Evolutionary conservation across 148 eudicot genomes (phyloP).

Genomic region (Cornus kousa): DNA sequence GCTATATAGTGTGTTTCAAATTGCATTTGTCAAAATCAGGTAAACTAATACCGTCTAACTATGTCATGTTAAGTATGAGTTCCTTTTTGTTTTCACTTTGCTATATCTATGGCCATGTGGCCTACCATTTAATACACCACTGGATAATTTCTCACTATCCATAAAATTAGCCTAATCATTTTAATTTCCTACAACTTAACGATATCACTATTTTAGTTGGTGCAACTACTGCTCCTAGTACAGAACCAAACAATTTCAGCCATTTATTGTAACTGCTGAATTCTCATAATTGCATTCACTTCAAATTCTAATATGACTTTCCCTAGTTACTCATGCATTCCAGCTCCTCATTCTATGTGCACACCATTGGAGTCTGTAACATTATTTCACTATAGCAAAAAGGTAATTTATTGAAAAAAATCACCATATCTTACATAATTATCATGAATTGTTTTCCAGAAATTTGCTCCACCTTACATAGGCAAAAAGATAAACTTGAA

Average conservation of each 20-base stretch:
- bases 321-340: neutral
- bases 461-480: too few relatives aligned
- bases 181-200: neutral
- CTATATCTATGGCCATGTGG: neutral
- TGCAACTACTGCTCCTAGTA: conserved; percentile 6
- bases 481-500: too few relatives aligned
- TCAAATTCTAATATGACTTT: neutral
- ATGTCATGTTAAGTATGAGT: neutral
- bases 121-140: neutral
- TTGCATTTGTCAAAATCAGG: neutral
- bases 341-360: neutral
- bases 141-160: neutral
- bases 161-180: neutral
- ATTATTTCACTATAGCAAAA: neutral
- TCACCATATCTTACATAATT: too few relatives aligned
- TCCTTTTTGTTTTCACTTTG: neutral
- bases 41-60: neutral
- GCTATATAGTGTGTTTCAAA: neutral
- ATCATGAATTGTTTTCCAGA: too few relatives aligned
- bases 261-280: neutral
- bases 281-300: neutral
- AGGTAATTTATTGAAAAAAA: neutral
- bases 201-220: neutral
- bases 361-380: neutral
- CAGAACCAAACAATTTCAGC: neutral